A percentile compares a stretch with the other conserved stretches of the same genome.
phyloP scores from a whole-genome alignment of 1,284 basidiomycete genomes.

The Malassezia equina region DNA sequence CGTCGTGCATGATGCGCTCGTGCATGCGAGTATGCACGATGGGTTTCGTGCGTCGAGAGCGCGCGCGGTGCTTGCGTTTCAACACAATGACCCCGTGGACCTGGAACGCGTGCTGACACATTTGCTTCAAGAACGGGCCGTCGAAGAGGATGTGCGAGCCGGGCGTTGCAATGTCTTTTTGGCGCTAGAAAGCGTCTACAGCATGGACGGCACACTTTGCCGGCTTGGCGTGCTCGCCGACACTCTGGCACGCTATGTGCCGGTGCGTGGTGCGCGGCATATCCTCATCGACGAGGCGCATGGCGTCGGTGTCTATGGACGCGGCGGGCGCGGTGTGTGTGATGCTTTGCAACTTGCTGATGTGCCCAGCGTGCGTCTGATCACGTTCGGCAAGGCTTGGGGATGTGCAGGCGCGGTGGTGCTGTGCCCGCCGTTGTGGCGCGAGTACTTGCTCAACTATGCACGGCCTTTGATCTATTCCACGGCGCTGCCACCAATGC shows the following conservation, averaged over 20 bases:
- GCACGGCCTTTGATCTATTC: slow-evolving; percentile 68
- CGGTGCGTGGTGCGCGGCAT: slow-evolving; percentile 47
- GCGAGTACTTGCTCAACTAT: slow-evolving; percentile 82
- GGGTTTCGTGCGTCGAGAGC: slow-evolving; percentile 65
- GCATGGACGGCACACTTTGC: slow-evolving; percentile 87
- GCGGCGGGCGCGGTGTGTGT: slow-evolving; percentile 24
- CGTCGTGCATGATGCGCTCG: slow-evolving; percentile 73
- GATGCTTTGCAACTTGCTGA: slow-evolving; percentile 19
- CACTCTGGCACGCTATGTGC: slow-evolving; percentile 57
- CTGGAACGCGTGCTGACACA: not conserved
- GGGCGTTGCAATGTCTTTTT: slow-evolving; percentile 49
- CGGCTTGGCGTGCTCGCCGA: slow-evolving; percentile 62
- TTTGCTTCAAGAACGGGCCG: not conserved
- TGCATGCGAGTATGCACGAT: slow-evolving; percentile 86
- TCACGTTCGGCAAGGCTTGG: slow-evolving; percentile 44
- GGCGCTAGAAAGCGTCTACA: slow-evolving; percentile 80
- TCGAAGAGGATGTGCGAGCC: not conserved
- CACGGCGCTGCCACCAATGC: slow-evolving; percentile 9
- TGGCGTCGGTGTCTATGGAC: slow-evolving; percentile 65
- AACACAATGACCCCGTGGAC: slow-evolving; percentile 60
- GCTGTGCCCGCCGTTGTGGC: slow-evolving; percentile 61
- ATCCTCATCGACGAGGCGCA: slow-evolving; percentile 66
- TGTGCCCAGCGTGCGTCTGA: slow-evolving; percentile 27
- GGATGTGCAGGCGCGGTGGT: slow-evolving; percentile 57
- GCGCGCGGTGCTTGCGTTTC: slow-evolving; percentile 54